Conservation (phyloP, 352 stramenopile species). For the Phytophthora boehmeriae region DNA sequence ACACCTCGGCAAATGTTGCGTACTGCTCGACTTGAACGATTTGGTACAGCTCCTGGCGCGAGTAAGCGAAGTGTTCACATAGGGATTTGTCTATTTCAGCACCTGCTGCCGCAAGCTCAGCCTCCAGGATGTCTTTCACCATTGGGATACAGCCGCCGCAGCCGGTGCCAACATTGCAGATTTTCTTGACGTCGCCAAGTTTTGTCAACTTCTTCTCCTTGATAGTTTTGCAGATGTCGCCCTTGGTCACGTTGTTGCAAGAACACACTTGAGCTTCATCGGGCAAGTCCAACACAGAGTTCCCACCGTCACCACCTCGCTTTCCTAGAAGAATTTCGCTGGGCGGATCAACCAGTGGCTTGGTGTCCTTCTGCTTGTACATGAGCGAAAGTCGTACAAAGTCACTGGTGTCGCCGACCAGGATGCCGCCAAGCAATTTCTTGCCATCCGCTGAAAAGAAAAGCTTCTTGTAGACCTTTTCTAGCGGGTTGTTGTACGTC, state of each 20-base stretch:
- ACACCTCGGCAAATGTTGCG: conserved; percentile 88
- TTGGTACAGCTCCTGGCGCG: conserved; percentile 89
- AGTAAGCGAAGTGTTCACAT: conserved; percentile 92
- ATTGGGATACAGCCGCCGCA: conserved; percentile 92
- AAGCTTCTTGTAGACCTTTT: conserved; percentile 92
- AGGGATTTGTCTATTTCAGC: conserved; percentile 87
- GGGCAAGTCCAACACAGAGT: conserved; percentile 56
- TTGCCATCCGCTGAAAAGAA: conserved; percentile 90
- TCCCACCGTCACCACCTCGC: conserved; percentile 36
- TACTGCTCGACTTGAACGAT: conserved; percentile 85
- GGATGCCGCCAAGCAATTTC: conserved; percentile 84
- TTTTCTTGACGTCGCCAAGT: conserved; percentile 80
- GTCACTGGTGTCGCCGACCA: conserved; percentile 92
- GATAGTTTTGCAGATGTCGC: conserved; percentile 75
- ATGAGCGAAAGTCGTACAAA: conserved; percentile 81
- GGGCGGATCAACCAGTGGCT: conserved; percentile 52
- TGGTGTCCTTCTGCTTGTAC: conserved; percentile 57
- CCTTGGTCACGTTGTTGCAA: conserved; percentile 93
- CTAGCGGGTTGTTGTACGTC: conserved; percentile 92
- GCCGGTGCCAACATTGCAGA: conserved; percentile 87
- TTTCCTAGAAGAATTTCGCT: conserved; percentile 69
- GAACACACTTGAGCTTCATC: conserved; percentile 91
- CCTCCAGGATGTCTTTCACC: conserved; percentile 87
- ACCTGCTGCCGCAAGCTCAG: conserved; percentile 88
- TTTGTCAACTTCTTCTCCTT: conserved; percentile 78